Percentiles rank a stretch among this genome's conserved stretches.
Conservation (phyloP, 208 protist species). For the Jaenimonas drosophilae region DNA sequence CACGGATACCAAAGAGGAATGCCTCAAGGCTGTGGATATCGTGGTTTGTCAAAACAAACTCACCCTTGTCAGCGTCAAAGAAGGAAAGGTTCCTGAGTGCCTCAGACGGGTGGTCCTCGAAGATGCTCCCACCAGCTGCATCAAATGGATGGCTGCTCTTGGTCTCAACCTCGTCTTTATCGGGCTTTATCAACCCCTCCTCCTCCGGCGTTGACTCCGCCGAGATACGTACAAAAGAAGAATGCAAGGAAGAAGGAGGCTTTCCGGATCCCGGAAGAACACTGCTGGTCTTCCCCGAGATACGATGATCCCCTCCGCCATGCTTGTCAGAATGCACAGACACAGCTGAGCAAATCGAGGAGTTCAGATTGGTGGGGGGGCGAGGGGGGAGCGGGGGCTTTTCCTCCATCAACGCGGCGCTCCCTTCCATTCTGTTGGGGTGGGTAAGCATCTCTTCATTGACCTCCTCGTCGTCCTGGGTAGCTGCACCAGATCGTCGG, state of each 20-base stretch:
- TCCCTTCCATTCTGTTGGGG: not conserved
- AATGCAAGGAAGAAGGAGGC: too few relatives aligned
- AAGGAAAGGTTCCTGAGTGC: conserved; percentile 13
- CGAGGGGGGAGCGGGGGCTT: too few relatives aligned
- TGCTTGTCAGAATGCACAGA: not conserved
- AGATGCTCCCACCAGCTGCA: too few relatives aligned
- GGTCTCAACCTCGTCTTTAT: not conserved
- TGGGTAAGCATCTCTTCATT: conserved; percentile 1
- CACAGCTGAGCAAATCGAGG: not conserved
- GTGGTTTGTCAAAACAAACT: conserved; percentile 69
- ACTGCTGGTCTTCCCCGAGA: too few relatives aligned
- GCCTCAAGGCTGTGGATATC: conserved; percentile 83
- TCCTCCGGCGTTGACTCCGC: not conserved
- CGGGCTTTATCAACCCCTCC: not conserved
- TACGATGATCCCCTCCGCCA: not conserved
- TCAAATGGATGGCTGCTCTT: not conserved
- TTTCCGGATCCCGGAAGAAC: too few relatives aligned
- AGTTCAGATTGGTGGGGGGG: not conserved
- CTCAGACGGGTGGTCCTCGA: too few relatives aligned
- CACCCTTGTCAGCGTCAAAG: conserved; percentile 19
- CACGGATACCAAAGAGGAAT: conserved; percentile 69
- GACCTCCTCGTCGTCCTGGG: not conserved
- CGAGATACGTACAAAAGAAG: too few relatives aligned
- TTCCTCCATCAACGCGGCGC: too few relatives aligned
- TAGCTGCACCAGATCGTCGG: not conserved